Evolutionary conservation across 2,329 filamentous ascomycete genomes (phyloP).

Genomic region (Neospermospora avenae): DNA sequence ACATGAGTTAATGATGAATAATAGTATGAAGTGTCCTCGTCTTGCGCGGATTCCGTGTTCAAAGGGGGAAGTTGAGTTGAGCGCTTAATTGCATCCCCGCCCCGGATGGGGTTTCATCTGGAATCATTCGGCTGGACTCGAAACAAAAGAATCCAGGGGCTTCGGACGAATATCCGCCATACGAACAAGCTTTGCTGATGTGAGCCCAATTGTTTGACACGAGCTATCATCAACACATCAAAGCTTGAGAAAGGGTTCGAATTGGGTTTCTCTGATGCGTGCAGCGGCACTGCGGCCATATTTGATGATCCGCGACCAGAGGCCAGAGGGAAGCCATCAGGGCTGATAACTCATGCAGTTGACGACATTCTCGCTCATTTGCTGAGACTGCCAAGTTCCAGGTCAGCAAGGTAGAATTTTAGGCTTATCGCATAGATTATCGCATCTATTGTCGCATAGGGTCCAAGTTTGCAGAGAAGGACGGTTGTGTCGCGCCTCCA

Average conservation of each 20-base stretch:
- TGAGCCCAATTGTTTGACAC: neutral
- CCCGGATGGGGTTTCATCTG: slow-evolving; percentile 14
- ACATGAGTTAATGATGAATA: too few relatives aligned
- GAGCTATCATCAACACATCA: neutral
- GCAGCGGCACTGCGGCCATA: neutral
- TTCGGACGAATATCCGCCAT: slow-evolving; percentile 15
- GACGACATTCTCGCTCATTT: neutral
- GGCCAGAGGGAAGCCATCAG: neutral
- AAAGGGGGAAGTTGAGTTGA: neutral
- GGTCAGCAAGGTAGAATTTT: neutral
- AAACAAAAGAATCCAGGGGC: slow-evolving; percentile 15
- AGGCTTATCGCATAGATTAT: neutral
- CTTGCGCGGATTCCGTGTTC: too few relatives aligned
- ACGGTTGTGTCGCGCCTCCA: too few relatives aligned
- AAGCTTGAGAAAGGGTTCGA: slow-evolving; percentile 3
- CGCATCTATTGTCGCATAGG: too few relatives aligned
- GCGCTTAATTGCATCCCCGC: slow-evolving; percentile 6
- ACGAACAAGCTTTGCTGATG: slow-evolving; percentile 13
- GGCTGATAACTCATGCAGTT: too few relatives aligned
- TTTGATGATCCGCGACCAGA: neutral
- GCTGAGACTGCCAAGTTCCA: neutral
- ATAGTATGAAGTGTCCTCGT: too few relatives aligned
- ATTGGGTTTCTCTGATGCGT: slow-evolving; percentile 8
- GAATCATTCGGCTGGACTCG: slow-evolving; percentile 11
- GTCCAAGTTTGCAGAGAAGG: too few relatives aligned